Conservation (phyloP, 805 yeast species). For the Zygosaccharomyces bailii region DNA sequence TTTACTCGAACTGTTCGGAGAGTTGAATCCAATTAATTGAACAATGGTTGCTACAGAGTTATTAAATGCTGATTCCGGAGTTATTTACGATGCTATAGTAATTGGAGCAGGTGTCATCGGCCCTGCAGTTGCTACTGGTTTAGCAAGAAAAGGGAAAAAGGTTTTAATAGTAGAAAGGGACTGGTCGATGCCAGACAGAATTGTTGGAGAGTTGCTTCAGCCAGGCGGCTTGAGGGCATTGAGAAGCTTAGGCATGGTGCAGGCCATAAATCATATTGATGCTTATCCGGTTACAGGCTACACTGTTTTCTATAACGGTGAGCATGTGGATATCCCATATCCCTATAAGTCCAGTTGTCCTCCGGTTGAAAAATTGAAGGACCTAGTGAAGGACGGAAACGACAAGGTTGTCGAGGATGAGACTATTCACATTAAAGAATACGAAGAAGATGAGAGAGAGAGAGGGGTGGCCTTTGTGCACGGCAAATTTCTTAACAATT, state of each 20-base stretch:
- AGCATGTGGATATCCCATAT: slow-evolving; percentile 60
- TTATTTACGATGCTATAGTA: slow-evolving; percentile 72
- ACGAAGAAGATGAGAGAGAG: slow-evolving; percentile 56
- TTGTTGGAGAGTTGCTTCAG: slow-evolving; percentile 95
- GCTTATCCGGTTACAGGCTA: slow-evolving; percentile 81
- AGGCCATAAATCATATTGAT: slow-evolving; percentile 46
- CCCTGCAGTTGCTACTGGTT: slow-evolving; percentile 83
- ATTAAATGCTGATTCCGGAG: slow-evolving; percentile 30
- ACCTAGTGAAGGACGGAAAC: slow-evolving; percentile 54
- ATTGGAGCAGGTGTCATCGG: slow-evolving; percentile 99
- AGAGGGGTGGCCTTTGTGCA: slow-evolving; percentile 89
- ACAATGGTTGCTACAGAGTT: slow-evolving; percentile 20
- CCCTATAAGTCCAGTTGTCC: slow-evolving; percentile 56
- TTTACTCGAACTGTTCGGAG: neutral
- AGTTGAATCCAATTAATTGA: neutral
- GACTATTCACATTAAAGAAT: slow-evolving; percentile 48
- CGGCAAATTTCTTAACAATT: slow-evolving; percentile 77
- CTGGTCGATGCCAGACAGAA: slow-evolving; percentile 89
- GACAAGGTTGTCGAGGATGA: slow-evolving; percentile 51
- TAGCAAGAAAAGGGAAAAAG: slow-evolving; percentile 85
- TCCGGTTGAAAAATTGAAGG: slow-evolving; percentile 49
- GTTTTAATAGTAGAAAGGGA: slow-evolving; percentile 80
- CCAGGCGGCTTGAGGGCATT: slow-evolving; percentile 94
- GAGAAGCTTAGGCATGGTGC: slow-evolving; percentile 75
- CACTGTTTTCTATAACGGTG: slow-evolving; percentile 63